Conservation (phyloP, 352 stramenopile genomes). For the Blastocystis sp. region DNA sequence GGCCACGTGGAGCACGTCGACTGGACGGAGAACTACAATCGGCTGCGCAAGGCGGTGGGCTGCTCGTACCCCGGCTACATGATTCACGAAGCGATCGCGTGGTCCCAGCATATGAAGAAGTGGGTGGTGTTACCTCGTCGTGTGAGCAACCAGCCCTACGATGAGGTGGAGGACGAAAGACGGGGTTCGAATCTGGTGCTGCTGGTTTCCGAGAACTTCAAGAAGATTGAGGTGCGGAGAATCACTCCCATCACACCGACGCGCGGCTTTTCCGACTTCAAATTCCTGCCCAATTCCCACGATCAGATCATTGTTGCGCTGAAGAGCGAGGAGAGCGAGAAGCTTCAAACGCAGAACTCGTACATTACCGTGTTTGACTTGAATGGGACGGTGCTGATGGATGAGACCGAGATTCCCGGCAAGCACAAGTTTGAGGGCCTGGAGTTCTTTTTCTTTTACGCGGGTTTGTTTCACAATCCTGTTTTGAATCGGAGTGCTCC, state of each 20-base stretch:
- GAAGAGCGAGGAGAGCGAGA: conserved; percentile 87
- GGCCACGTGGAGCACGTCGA: conserved; percentile 82
- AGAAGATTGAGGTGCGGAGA: conserved; percentile 78
- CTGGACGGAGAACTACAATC: conserved; percentile 87
- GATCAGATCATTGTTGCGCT: conserved; percentile 86
- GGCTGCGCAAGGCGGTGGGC: conserved; percentile 84
- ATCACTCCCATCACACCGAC: conserved; percentile 81
- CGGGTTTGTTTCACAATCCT: conserved; percentile 18
- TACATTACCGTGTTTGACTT: conserved; percentile 88
- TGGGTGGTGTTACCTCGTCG: conserved; percentile 95
- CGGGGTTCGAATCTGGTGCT: conserved; percentile 84
- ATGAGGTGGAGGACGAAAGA: conserved; percentile 90
- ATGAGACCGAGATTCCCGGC: conserved; percentile 84
- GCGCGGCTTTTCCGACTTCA: conserved; percentile 88
- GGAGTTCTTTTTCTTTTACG: conserved; percentile 76
- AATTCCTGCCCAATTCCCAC: conserved; percentile 84
- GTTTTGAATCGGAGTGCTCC: background rate
- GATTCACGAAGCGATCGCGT: conserved; percentile 95
- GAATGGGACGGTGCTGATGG: conserved; percentile 82
- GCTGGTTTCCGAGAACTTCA: conserved; percentile 84
- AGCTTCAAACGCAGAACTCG: conserved; percentile 76
- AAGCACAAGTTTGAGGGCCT: conserved; percentile 87
- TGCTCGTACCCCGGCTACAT: conserved; percentile 87
- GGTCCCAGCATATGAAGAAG: conserved; percentile 85
- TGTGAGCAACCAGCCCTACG: conserved; percentile 88